Base-by-base conservation (phyloP, 345 rosid species). In the Eucalyptus dawsonii region DNA sequence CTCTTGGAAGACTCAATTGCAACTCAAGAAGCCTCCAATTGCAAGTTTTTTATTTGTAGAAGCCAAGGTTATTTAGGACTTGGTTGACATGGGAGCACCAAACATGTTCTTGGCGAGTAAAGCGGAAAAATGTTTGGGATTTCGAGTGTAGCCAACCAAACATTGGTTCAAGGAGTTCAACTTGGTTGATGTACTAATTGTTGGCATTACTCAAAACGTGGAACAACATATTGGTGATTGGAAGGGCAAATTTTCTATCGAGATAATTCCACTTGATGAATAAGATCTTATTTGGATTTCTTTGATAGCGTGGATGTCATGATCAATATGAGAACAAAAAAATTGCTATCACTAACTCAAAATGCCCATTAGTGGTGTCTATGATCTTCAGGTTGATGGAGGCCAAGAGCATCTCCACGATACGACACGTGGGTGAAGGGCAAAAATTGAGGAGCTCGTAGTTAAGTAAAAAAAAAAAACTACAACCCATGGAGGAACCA, bases 381-480 rank as follows among this genome's bases (percentile, higher is more conserved):
- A 27, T 60, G n/a, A 27, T 60, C 15, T 25, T 25, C 0, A 0
- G 8, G 16, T 60, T 60, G 14, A 27, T 0, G 1, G 27, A 56
- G 15, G 29, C 15, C 67, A 60, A 6, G 16, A 12, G n/a, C n/a
- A 25, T 60, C 67, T 60, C 31, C 67, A 60, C 4, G 0, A 60
- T 60, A 27, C 24, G 4, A 60, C 67, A 10, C 8, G 0, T 60
- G 31, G 67, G 4, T 27, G 31, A 25, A 60, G 29, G n/a, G 67
- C 2, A 2, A 27, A 31, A 60, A 27, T 60, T 60, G 67, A 60
- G 67, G 67, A 25, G n/a, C 67, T 12, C 0, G 8, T 60, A 27
- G 67, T 6, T 11, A 60, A 60, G 67, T 60, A 0, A 4, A 60
- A 27, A 27, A 7, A 34, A 27, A 12, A 60, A 27, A 7, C 67